A percentile compares a stretch with the other conserved stretches of the same genome.
phyloP scores from a whole-genome alignment of 2,329 filamentous ascomycete genomes.

The Aspergillus uvarum region DNA sequence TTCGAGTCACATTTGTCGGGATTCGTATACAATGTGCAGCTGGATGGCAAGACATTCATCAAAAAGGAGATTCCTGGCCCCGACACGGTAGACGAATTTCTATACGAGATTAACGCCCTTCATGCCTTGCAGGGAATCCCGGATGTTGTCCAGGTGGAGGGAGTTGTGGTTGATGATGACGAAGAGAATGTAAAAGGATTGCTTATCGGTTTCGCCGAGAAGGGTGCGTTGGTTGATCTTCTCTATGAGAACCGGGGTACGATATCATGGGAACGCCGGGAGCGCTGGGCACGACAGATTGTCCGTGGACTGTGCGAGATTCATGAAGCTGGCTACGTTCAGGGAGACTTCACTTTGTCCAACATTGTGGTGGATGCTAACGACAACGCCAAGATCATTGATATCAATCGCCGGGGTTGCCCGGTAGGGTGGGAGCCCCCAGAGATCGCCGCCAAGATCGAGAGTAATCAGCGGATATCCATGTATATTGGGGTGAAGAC shows the following conservation, averaged over 20 bases:
- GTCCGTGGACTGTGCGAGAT: slow-evolving; percentile 86
- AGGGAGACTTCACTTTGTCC: slow-evolving; percentile 94
- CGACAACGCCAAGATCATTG: slow-evolving; percentile 91
- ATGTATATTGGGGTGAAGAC: slow-evolving; percentile 99
- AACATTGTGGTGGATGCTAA: slow-evolving; percentile 90
- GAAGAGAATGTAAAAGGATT: slow-evolving; percentile 77
- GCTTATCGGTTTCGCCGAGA: slow-evolving; percentile 81
- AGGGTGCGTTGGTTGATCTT: slow-evolving; percentile 85
- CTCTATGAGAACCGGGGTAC: slow-evolving; percentile 73
- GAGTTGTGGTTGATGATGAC: slow-evolving; percentile 79
- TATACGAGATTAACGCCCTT: slow-evolving; percentile 97
- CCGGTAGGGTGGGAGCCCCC: slow-evolving; percentile 97
- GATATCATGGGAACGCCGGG: slow-evolving; percentile 69
- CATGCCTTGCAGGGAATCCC: slow-evolving; percentile 69
- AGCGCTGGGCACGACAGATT: slow-evolving; percentile 89
- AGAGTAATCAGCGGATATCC: slow-evolving; percentile 83
- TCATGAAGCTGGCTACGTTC: slow-evolving; percentile 93
- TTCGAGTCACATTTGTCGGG: slow-evolving; percentile 95
- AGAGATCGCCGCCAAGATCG: slow-evolving; percentile 80
- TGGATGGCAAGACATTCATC: slow-evolving; percentile 70
- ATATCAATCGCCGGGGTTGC: slow-evolving; percentile 96
- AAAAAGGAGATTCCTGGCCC: slow-evolving; percentile 98
- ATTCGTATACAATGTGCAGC: slow-evolving; percentile 90
- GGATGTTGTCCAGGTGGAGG: slow-evolving; percentile 82
- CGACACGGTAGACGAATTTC: slow-evolving; percentile 91